Evolutionary conservation across 805 yeast species (phyloP), one percentile per base, ranked within the genome.

Genomic region (Saccharomycopsis fermentans): DNA sequence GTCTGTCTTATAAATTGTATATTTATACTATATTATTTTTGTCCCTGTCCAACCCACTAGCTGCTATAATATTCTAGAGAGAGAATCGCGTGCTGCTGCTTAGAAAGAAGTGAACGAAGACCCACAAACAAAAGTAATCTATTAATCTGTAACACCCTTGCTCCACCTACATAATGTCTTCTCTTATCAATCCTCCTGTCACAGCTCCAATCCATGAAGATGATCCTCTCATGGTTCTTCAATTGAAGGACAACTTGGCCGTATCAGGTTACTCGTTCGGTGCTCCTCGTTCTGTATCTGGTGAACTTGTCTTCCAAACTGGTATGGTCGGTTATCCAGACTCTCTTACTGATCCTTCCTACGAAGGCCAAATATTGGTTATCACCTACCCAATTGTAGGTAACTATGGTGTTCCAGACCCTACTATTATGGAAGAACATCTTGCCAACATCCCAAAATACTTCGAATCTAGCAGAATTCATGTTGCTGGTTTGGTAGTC

Each of bases 281-380:
- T 79, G 96, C 98, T 58, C 85, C 85, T 63, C 82, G 79, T 61
- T 72, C 96, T 27, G 82, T 84, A 59, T 95, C 98, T 59, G 99
- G 99, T 80, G 99, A 94, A 77, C 82, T 95, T 67, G 99, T 94
- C 62, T 94, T 94, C 83, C 98, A 95, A 75, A 94, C 99, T 63
- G 98, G 99, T 78, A 91, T 94, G 97, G 98, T 94, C 66, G 99
- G 99, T 63, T 94, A 94, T 73, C 99, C 98, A 48, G 99, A 94
- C 74, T 84, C 97, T 56, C 82, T 94, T 73, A 90, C 99, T 47
- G 99, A 94, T 74, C 99, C 99, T 62, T 94, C 98, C 52, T 94
- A 94, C 74, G 91, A 88, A 70, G 99, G 99, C 63, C 99, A 94
- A 76, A 92, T 94, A 69, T 77, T 94, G 71, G 97, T 94, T 63